Evolutionary conservation across 352 stramenopile genomes (phyloP).

Genomic region (Phytophthora pseudosyringae): DNA sequence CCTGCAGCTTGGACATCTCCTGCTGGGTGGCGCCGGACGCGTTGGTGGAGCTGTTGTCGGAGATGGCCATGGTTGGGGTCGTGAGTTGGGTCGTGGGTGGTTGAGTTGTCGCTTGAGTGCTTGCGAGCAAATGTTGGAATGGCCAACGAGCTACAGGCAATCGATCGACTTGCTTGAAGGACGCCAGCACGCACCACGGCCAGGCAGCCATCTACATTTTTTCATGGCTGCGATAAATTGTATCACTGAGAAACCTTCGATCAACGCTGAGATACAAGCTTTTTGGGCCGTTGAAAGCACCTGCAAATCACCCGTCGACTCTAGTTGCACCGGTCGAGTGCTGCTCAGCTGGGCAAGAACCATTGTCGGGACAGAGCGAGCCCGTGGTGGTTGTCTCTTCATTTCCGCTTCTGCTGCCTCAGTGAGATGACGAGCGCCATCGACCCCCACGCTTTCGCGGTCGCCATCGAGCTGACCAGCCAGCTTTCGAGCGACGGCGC

Average conservation of each 20-base stretch:
- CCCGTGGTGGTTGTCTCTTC: neutral
- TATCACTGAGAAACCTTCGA: conserved; percentile 25
- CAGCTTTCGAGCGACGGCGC: conserved; percentile 27
- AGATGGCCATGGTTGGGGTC: conserved; percentile 29
- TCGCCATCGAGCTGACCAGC: conserved; percentile 22
- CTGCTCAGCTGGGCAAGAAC: too few relatives aligned
- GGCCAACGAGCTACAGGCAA: neutral
- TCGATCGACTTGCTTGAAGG: conserved; percentile 5
- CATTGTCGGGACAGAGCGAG: too few relatives aligned
- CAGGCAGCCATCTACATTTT: conserved; percentile 10
- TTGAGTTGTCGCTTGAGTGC: neutral
- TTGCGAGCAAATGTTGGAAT: conserved; percentile 27
- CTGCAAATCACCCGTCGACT: too few relatives aligned
- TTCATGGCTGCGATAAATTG: conserved; percentile 20
- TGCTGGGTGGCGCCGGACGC: conserved; percentile 34
- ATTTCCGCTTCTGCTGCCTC: conserved; percentile 15
- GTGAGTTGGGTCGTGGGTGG: neutral
- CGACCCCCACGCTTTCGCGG: conserved; percentile 19
- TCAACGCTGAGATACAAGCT: conserved; percentile 7
- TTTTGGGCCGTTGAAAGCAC: neutral
- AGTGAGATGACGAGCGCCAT: conserved; percentile 16
- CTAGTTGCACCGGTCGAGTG: too few relatives aligned
- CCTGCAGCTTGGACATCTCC: conserved; percentile 46
- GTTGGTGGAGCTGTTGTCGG: conserved; percentile 25
- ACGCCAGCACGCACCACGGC: neutral